Conservation (phyloP, 805 yeast genomes). For the Sugiyamaella valdiviana region DNA sequence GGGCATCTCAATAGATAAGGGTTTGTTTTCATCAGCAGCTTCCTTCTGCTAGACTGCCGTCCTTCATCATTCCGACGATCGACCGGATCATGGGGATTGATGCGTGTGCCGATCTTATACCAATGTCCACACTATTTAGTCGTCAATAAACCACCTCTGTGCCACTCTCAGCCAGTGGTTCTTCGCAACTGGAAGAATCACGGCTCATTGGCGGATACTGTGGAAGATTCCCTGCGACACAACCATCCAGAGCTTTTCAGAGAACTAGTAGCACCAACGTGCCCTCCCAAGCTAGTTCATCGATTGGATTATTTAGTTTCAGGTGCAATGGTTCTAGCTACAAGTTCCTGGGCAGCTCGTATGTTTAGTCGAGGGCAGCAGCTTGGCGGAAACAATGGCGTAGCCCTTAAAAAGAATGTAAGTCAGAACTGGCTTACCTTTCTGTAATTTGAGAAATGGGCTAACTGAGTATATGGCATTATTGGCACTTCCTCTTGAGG, state of each 20-base stretch:
- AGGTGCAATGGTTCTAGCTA: slow-evolving; percentile 20
- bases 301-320: slow-evolving; percentile 17
- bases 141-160: slow-evolving; percentile 18
- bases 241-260: slow-evolving; percentile 12
- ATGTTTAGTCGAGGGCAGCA: slow-evolving; percentile 13
- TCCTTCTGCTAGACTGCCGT: background rate
- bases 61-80: background rate
- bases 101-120: slow-evolving; percentile 3
- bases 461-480: slow-evolving; percentile 10
- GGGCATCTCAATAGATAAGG: no score
- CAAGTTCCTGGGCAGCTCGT: slow-evolving; percentile 11
- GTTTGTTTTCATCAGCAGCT: no score
- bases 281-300: slow-evolving; percentile 18
- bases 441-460: background rate
- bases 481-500: slow-evolving; percentile 1
- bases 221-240: slow-evolving; percentile 7
- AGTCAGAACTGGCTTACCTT: background rate
- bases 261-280: slow-evolving; percentile 9
- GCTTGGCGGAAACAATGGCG: slow-evolving; percentile 10
- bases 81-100: no score
- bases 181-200: background rate
- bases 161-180: slow-evolving; percentile 16
- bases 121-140: slow-evolving; percentile 15
- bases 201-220: slow-evolving; percentile 3
- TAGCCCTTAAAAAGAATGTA: slow-evolving; percentile 9